Conservation (phyloP, 139 green algal species). For the Coelastrella sp. region DNA sequence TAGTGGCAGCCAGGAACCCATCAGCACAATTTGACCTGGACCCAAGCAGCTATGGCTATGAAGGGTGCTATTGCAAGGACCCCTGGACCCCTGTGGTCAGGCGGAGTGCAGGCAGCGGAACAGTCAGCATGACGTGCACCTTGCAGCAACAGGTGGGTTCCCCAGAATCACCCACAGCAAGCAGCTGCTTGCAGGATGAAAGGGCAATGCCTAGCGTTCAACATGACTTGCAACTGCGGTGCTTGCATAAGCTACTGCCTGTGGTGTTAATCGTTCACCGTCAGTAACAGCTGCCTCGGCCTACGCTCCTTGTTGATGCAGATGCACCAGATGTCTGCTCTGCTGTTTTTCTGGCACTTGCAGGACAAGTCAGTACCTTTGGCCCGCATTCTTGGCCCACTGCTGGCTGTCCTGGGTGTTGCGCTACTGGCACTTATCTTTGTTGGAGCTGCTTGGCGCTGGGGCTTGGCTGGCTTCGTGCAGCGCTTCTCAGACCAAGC, state of each 20-base stretch:
- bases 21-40: background rate
- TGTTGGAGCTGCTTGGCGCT: slow-evolving; percentile 22
- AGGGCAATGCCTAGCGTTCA: too few relatives aligned
- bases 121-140: background rate
- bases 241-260: too few relatives aligned
- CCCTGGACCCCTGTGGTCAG: background rate
- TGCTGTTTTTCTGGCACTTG: background rate
- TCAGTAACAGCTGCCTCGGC: too few relatives aligned
- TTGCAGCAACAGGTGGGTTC: background rate
- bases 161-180: background rate
- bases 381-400: background rate
- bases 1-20: background rate
- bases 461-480: background rate
- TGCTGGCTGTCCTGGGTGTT: background rate
- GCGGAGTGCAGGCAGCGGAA: background rate
- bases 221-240: too few relatives aligned
- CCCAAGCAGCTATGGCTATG: slow-evolving; percentile 13
- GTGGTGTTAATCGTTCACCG: too few relatives aligned
- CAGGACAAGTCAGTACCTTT: background rate
- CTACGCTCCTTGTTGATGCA: background rate
- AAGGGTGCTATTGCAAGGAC: slow-evolving; percentile 19
- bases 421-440: slow-evolving; percentile 1
- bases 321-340: background rate
- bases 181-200: too few relatives aligned
- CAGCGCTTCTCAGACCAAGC: background rate